These are phyloP conservation scores for Diaporthe amygdali DNA, from an alignment of 2,329 filamentous ascomycete genomes.

Conservation along the genomic window DNA sequence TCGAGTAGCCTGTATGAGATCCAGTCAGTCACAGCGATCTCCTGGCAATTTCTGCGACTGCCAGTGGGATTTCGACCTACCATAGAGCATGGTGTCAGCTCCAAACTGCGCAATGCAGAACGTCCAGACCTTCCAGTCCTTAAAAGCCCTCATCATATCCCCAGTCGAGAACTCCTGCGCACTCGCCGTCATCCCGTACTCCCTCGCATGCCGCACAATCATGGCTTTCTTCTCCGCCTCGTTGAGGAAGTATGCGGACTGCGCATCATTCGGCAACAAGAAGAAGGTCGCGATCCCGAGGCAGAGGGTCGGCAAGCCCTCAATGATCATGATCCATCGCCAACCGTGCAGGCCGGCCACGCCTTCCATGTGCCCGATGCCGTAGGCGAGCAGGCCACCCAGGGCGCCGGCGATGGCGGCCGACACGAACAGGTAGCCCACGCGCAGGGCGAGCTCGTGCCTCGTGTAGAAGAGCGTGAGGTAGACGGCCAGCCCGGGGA, in stretches of 20 bases:
- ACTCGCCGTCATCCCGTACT: constrained; percentile 54
- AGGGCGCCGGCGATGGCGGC: constrained; percentile 74
- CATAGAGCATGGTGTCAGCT: constrained; percentile 77
- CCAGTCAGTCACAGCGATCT: neutral
- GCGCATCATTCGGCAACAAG: constrained; percentile 63
- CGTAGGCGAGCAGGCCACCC: constrained; percentile 76
- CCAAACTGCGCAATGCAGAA: constrained; percentile 76
- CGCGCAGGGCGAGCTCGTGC: constrained; percentile 72
- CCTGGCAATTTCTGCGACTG: too few species aligned
- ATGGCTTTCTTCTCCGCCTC: constrained; percentile 63
- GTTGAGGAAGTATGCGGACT: constrained; percentile 65
- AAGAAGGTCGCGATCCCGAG: constrained; percentile 62
- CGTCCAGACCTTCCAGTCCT: constrained; percentile 77
- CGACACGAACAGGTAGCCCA: constrained; percentile 75
- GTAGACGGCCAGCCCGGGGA: constrained; percentile 72
- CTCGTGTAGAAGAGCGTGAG: constrained; percentile 80
- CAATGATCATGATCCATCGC: constrained; percentile 73
- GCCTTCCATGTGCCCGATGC: constrained; percentile 76
- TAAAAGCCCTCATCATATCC: constrained; percentile 71
- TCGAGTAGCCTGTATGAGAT: constrained; percentile 61
- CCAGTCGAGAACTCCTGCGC: constrained; percentile 54
- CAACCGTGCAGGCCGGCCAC: constrained; percentile 68
- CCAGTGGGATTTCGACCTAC: constrained; percentile 25
- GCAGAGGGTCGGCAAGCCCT: constrained; percentile 52
- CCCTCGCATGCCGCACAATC: constrained; percentile 35